These are phyloP conservation scores for Cenococcum geophilum DNA, from an alignment of 495 filamentous ascomycete species.

Conservation along the genomic window DNA sequence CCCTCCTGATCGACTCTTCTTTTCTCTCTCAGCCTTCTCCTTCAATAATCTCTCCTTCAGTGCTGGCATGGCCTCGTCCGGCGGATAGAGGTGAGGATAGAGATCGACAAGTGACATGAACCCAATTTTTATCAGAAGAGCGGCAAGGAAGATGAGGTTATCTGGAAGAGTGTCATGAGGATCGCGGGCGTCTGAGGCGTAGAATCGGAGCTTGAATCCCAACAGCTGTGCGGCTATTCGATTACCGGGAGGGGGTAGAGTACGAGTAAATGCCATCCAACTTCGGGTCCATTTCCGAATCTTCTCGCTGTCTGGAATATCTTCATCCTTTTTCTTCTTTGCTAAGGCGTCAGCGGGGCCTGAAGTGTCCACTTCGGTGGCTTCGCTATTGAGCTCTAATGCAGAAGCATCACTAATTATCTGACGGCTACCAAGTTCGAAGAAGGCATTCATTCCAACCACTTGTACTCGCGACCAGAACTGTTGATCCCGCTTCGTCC, in stretches of 20 bases:
- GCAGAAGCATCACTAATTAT: slow-evolving; percentile 24
- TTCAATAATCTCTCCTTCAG: slow-evolving; percentile 60
- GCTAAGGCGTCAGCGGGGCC: slow-evolving; percentile 4
- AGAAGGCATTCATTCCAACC: slow-evolving; percentile 75
- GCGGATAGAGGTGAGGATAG: slow-evolving; percentile 86
- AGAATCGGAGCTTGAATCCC: slow-evolving; percentile 96
- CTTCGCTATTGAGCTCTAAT: slow-evolving; percentile 1
- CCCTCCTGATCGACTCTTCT: slow-evolving; percentile 54
- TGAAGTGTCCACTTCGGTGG: slow-evolving; percentile 13
- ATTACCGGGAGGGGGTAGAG: slow-evolving; percentile 77
- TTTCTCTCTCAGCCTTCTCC: slow-evolving; percentile 75
- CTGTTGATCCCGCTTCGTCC: slow-evolving; percentile 57
- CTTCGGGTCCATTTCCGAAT: slow-evolving; percentile 45
- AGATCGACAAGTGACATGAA: slow-evolving; percentile 94
- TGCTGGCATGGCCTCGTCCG: slow-evolving; percentile 71
- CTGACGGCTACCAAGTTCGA: slow-evolving; percentile 52
- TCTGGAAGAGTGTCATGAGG: slow-evolving; percentile 68
- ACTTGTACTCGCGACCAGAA: slow-evolving; percentile 81
- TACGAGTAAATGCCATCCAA: slow-evolving; percentile 75
- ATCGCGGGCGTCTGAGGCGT: slow-evolving; percentile 63
- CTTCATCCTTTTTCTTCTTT: slow-evolving; percentile 23
- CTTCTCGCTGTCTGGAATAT: slow-evolving; percentile 21
- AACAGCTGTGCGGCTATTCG: slow-evolving; percentile 87
- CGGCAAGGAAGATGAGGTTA: slow-evolving; percentile 84
- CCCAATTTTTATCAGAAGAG: slow-evolving; percentile 91